Percentiles rank a stretch among this genome's conserved stretches.
These are phyloP conservation scores for Aspergillus sparsus DNA, from an alignment of 495 filamentous ascomycete species.

Conservation along the genomic window DNA sequence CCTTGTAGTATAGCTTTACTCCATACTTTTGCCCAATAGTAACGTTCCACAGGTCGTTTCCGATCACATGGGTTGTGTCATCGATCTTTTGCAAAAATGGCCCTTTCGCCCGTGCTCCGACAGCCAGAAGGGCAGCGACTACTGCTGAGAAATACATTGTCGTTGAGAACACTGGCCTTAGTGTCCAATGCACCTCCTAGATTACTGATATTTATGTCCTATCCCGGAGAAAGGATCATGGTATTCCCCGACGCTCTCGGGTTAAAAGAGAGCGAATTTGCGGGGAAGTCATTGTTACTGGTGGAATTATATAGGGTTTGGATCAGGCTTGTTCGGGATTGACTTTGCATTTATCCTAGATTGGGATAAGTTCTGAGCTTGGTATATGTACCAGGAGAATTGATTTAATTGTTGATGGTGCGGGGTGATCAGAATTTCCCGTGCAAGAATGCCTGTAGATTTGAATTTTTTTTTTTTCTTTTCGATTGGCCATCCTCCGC, in stretches of 20 bases:
- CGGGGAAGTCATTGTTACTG: constrained; percentile 1
- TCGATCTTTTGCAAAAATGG: constrained; percentile 14
- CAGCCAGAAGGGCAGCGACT: neutral
- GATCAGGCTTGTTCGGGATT: neutral
- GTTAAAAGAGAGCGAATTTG: neutral
- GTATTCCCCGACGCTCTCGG: neutral
- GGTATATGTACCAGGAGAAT: neutral
- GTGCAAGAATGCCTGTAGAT: too few species aligned
- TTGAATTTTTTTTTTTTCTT: too few species aligned
- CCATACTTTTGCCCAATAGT: constrained; percentile 32
- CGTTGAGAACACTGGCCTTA: neutral
- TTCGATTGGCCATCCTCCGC: too few species aligned
- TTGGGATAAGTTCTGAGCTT: neutral
- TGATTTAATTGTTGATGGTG: neutral
- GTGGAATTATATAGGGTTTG: neutral
- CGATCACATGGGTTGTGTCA: constrained; percentile 24
- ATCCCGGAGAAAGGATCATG: neutral
- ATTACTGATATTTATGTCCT: neutral
- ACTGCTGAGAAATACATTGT: neutral
- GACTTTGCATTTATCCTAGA: neutral
- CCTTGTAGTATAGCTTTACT: constrained; percentile 39
- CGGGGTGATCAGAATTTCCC: too few species aligned
- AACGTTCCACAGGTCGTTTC: constrained; percentile 40
- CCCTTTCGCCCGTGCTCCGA: neutral
- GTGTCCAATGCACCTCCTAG: too few species aligned